Percentiles rank a stretch among this genome's conserved stretches.
phyloP scores from a whole-genome alignment of 1,284 basidiomycete genomes.

The Apiotrichum veenhuisii region DNA sequence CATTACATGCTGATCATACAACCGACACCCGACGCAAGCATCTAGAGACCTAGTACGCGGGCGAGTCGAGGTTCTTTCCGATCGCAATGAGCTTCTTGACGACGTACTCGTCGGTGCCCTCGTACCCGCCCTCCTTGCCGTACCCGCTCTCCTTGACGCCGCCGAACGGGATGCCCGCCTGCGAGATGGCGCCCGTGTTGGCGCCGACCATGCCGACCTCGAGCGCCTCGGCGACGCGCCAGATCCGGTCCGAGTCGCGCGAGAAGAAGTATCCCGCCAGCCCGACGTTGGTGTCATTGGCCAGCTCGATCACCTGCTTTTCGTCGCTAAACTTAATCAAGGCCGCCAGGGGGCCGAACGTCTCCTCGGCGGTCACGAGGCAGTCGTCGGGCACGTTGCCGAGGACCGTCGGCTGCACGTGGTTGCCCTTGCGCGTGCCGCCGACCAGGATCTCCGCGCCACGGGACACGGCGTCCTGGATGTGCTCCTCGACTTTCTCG shows the following conservation, averaged over 20 bases:
- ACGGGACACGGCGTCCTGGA: conserved; percentile 73
- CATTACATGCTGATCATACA: background rate
- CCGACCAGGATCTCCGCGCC: conserved; percentile 88
- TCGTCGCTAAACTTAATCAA: conserved; percentile 81
- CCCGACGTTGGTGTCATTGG: conserved; percentile 80
- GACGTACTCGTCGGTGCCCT: conserved; percentile 45
- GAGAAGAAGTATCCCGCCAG: conserved; percentile 91
- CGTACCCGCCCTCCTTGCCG: conserved; percentile 42
- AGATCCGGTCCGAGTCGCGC: conserved; percentile 80
- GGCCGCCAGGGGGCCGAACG: conserved; percentile 70
- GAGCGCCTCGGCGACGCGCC: conserved; percentile 94
- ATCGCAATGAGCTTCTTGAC: conserved; percentile 41
- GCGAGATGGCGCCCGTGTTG: conserved; percentile 66
- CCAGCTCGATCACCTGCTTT: conserved; percentile 80
- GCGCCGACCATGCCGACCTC: conserved; percentile 78
- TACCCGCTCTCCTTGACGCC: conserved; percentile 56
- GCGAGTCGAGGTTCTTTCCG: conserved; percentile 20
- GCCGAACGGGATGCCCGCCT: conserved; percentile 84
- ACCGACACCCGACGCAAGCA: background rate
- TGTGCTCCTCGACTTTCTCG: conserved; percentile 81
- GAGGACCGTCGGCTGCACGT: conserved; percentile 85
- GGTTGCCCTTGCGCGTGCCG: conserved; percentile 64
- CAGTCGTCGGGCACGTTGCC: conserved; percentile 72
- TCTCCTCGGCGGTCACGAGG: conserved; percentile 66
- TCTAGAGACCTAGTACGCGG: background rate